phyloP scores from a whole-genome alignment of 192 early-diverging fungal genomes.

The Podila epicladia region DNA sequence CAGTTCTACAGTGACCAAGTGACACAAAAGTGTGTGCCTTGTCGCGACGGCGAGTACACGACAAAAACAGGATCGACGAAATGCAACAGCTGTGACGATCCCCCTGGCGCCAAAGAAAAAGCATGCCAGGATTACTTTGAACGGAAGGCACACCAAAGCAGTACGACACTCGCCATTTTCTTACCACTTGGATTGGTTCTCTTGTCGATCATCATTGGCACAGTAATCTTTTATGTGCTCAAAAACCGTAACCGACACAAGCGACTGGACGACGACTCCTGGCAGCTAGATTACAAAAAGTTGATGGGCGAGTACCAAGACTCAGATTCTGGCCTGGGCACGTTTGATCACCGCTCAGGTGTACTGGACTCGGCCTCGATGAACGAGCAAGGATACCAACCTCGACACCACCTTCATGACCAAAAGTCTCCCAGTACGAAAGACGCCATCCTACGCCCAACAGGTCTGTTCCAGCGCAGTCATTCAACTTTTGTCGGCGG shows the following conservation, averaged over 20 bases:
- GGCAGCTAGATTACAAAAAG: slow-evolving; percentile 46
- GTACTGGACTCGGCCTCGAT: neutral
- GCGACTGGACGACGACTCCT: slow-evolving; percentile 40
- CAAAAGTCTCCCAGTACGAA: neutral
- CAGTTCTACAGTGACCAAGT: slow-evolving; percentile 14
- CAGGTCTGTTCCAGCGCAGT: slow-evolving; percentile 33
- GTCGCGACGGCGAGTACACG: slow-evolving; percentile 19
- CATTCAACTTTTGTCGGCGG: slow-evolving; percentile 49
- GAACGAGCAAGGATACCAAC: neutral
- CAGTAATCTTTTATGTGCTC: slow-evolving; percentile 1
- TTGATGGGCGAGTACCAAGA: slow-evolving; percentile 45
- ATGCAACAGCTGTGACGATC: slow-evolving; percentile 26
- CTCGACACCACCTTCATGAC: neutral
- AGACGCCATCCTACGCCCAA: slow-evolving; percentile 10
- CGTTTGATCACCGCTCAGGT: neutral
- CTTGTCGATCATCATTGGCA: neutral
- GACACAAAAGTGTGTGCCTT: slow-evolving; percentile 19
- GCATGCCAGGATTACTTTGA: slow-evolving; percentile 26
- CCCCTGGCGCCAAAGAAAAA: neutral
- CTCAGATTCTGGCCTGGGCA: slow-evolving; percentile 13
- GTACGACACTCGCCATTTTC: slow-evolving; percentile 21
- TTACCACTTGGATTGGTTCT: slow-evolving; percentile 24
- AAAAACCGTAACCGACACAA: slow-evolving; percentile 24
- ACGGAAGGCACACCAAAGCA: slow-evolving; percentile 4
- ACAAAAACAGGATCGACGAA: slow-evolving; percentile 6